phyloP scores from a whole-genome alignment of 2,329 filamentous ascomycete genomes.

The Hypoxylon sp. region DNA sequence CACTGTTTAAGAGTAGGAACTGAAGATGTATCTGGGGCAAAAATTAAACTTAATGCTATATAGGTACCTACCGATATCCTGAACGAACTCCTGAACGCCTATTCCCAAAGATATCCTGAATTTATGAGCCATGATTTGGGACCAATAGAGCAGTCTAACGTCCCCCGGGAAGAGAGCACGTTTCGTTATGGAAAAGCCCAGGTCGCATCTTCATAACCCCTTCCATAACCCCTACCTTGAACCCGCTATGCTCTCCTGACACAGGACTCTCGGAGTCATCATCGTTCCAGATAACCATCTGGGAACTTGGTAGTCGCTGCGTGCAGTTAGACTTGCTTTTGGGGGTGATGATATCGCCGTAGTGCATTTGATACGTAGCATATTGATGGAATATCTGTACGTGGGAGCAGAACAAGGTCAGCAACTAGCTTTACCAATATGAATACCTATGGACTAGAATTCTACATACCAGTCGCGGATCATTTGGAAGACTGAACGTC shows the following conservation, averaged over 20 bases:
- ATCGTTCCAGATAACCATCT: constrained; percentile 5
- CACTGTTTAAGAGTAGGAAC: too few species aligned
- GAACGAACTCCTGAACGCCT: too few species aligned
- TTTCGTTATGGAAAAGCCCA: constrained; percentile 4
- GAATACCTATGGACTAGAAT: too few species aligned
- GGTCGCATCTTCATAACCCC: neutral
- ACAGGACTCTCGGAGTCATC: neutral
- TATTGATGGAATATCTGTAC: constrained; percentile 12
- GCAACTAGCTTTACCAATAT: neutral
- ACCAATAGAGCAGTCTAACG: too few species aligned
- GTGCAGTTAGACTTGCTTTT: neutral
- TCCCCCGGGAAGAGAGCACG: constrained; percentile 2
- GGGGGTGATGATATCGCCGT: constrained; percentile 15
- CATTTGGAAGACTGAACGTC: neutral
- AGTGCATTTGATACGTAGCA: constrained; percentile 11
- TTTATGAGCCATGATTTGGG: too few species aligned
- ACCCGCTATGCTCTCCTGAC: neutral
- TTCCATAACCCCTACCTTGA: too few species aligned
- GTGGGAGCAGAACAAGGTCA: neutral
- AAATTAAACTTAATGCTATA: too few species aligned
- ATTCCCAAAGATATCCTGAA: too few species aligned
- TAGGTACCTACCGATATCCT: too few species aligned
- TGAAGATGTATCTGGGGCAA: too few species aligned
- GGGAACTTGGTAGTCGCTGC: neutral
- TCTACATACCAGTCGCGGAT: neutral